A percentile compares a stretch with the other conserved stretches of the same genome.
These are phyloP conservation scores for Ceratobasidium sp. DNA, from an alignment of 1,284 basidiomycete genomes.

Conservation along the genomic window DNA sequence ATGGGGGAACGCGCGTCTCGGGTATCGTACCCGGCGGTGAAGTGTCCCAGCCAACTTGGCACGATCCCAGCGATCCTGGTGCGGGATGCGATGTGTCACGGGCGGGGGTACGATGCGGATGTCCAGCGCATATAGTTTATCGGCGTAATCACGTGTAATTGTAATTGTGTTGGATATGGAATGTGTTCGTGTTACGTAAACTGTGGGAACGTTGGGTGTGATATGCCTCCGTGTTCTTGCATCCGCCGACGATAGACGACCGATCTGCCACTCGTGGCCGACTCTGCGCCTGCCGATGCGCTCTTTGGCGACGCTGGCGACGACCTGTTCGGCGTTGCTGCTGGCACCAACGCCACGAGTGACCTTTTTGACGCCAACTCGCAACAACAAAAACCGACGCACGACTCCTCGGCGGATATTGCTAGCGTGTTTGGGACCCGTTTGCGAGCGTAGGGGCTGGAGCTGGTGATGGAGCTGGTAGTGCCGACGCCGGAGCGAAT, in stretches of 20 bases:
- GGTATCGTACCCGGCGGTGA: conserved; percentile 9
- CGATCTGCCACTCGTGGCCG: conserved; percentile 21
- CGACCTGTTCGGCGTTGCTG: conserved; percentile 3
- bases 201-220: conserved; percentile 23
- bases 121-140: conserved; percentile 10
- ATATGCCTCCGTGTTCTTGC: conserved; percentile 37
- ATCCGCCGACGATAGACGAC: conserved; percentile 10
- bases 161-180: background rate
- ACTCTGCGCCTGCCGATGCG: conserved; percentile 43
- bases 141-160: background rate
- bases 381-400: conserved; percentile 21
- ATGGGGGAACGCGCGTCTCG: conserved; percentile 13
- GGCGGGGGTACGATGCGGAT: conserved; percentile 40
- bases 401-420: conserved; percentile 26
- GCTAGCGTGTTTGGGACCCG: conserved; percentile 45
- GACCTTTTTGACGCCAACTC: conserved; percentile 24
- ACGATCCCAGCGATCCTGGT: conserved; percentile 25
- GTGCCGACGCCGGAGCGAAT: conserved; percentile 2
- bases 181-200: conserved; percentile 7
- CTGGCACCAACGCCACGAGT: conserved; percentile 18
- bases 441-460: conserved; percentile 41
- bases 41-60: conserved; percentile 31
- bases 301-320: conserved; percentile 45
- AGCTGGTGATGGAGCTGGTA: conserved; percentile 8
- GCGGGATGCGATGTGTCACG: conserved; percentile 37